These are phyloP conservation scores for Neonectria ditissima DNA, from an alignment of 2,329 filamentous ascomycete genomes.

Conservation along the genomic window DNA sequence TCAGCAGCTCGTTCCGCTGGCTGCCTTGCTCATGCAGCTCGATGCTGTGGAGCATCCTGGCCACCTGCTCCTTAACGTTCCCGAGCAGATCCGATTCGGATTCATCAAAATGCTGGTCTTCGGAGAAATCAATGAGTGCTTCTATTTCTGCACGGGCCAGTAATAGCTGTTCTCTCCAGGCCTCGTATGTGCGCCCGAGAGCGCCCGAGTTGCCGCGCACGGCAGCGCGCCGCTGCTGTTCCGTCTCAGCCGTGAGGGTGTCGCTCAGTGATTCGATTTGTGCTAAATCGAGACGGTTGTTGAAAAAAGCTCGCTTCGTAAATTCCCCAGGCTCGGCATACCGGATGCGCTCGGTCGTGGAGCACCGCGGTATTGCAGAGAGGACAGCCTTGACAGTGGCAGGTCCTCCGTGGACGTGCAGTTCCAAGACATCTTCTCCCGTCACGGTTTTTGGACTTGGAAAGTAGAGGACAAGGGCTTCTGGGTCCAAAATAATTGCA, in stretches of 20 bases:
- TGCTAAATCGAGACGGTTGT: conserved; percentile 85
- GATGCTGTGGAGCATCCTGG: conserved; percentile 71
- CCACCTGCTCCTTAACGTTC: conserved; percentile 76
- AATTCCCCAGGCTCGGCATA: conserved; percentile 97
- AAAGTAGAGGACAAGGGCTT: conserved; percentile 86
- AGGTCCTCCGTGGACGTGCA: conserved; percentile 93
- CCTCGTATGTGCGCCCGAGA: conserved; percentile 81
- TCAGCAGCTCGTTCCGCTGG: conserved; percentile 83
- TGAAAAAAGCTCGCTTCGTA: conserved; percentile 90
- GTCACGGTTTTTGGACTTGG: conserved; percentile 85
- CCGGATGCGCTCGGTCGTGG: conserved; percentile 64
- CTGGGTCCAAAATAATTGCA: conserved; percentile 76
- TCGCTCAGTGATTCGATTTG: conserved; percentile 80
- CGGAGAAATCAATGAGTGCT: conserved; percentile 95
- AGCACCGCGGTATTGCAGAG: conserved; percentile 74
- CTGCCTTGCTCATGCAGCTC: conserved; percentile 79
- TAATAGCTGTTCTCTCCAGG: conserved; percentile 82
- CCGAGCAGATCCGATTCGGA: conserved; percentile 77
- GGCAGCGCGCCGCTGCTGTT: conserved; percentile 90
- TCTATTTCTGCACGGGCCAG: conserved; percentile 91
- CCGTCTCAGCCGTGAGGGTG: conserved; percentile 78
- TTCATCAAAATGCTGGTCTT: conserved; percentile 97
- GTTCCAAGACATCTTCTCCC: conserved; percentile 90
- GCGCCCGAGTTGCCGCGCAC: conserved; percentile 80
- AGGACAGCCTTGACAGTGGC: conserved; percentile 91